phyloP scores from a whole-genome alignment of 2,329 filamentous ascomycete genomes.

The Cladosporium sp. region DNA sequence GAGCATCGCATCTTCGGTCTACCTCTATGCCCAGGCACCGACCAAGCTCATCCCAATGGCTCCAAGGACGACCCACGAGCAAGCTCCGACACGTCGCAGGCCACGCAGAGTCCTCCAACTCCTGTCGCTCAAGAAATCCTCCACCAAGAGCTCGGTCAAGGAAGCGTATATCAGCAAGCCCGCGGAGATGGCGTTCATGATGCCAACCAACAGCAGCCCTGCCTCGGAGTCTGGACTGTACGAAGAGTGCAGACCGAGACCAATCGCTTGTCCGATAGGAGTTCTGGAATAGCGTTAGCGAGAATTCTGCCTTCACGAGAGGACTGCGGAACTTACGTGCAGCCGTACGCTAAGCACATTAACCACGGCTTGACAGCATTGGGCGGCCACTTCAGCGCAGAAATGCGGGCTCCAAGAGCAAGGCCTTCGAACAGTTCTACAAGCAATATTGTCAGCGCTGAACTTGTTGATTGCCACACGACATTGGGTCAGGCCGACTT shows the following conservation, averaged over 20 bases:
- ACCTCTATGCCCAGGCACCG: constrained; percentile 54
- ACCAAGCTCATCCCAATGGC: constrained; percentile 58
- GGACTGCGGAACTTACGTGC: constrained; percentile 27
- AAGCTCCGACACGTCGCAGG: constrained; percentile 52
- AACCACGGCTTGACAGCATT: constrained; percentile 66
- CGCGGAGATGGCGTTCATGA: constrained; percentile 43
- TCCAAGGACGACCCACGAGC: constrained; percentile 51
- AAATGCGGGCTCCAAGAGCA: constrained; percentile 61
- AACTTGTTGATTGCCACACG: not conserved
- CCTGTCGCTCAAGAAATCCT: constrained; percentile 51
- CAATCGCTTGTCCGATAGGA: constrained; percentile 40
- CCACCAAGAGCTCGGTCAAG: constrained; percentile 40
- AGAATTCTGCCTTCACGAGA: not conserved
- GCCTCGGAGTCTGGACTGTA: constrained; percentile 39
- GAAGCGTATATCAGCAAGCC: constrained; percentile 42
- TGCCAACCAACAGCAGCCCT: constrained; percentile 38
- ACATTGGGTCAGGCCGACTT: not conserved
- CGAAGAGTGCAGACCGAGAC: constrained; percentile 36
- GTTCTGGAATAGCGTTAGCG: constrained; percentile 20
- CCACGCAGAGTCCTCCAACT: constrained; percentile 55
- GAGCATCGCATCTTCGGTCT: too few relatives aligned
- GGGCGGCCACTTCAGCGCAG: constrained; percentile 43
- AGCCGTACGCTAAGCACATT: constrained; percentile 55
- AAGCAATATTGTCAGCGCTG: not conserved
- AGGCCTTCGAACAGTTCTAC: constrained; percentile 57